Evolutionary conservation across 176 grass and related monocot genomes (phyloP), one percentile per base, ranked within the genome.

Genomic region (Rhynchospora tenuis): DNA sequence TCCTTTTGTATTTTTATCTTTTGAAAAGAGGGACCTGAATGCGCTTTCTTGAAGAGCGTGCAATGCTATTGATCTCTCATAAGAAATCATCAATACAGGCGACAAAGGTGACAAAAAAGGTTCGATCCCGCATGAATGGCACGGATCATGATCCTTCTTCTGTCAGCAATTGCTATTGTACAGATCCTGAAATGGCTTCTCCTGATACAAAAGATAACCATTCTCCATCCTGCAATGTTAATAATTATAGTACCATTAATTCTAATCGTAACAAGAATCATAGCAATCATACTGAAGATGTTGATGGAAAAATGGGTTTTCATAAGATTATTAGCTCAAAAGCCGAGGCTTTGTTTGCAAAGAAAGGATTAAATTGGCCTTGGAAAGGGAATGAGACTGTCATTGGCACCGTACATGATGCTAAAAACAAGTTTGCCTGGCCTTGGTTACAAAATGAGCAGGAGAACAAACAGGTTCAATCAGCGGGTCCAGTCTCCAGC

Each of bases 71-170:
- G 15, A 20, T 70, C 12, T 19, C 66, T 70, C 66, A 70, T 47
- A 46, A 71, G 16, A 71, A 47, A 88, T 91, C 55, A 94, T 56
- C 59, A 31, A 89, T 83, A 87, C 89, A 99, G 96, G 97, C 97
- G 79, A 93, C 82, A 55, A 96, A 92, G 89, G 93, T 99, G 60
- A 90, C 97, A 93, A 95, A 93, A 85, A 99, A 93, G 89, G 97
- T 99, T 85, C 90, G 93, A 84, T 93, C 91, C 84, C 88, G 91
- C 58, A 86, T 88, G 85, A 91, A 87, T 62, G 79, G 70, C 82
- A 84, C 70, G 44, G 91, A 95, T 47, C 89, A 52, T 16, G 96
- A 95, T 84, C 60, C 86, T 7, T 80, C 13, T 90, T 80, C 84
- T 58, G 83, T 69, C 19, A 75, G 82, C 82, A 85, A 91, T 29